Conservation (phyloP, 805 yeast species). For the Zygoascus bituminiphila region DNA sequence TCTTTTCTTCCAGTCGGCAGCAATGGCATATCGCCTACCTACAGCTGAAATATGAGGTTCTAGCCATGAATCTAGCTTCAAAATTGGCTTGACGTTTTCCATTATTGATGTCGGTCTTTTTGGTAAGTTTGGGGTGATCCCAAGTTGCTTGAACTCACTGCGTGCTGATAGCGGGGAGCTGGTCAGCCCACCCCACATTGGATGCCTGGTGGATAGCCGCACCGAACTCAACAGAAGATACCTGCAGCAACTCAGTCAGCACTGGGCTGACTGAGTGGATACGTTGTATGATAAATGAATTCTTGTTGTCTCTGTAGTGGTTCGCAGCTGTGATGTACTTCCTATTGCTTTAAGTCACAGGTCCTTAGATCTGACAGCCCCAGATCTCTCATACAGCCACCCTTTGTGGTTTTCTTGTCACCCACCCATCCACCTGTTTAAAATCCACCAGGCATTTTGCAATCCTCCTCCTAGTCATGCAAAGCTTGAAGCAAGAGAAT, state of each 20-base stretch:
- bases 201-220: neutral
- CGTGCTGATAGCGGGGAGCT: neutral
- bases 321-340: too few species aligned
- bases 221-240: too few species aligned
- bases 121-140: neutral
- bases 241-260: neutral
- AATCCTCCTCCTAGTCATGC: neutral
- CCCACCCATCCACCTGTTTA: neutral
- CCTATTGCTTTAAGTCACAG: too few species aligned
- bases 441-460: neutral
- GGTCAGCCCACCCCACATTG: neutral
- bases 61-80: conserved; percentile 73
- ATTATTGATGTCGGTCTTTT: too few species aligned
- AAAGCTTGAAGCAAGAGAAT: too few species aligned
- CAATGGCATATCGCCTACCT: conserved; percentile 56
- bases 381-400: too few species aligned
- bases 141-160: neutral
- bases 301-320: too few species aligned
- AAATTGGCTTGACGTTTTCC: conserved; percentile 3
- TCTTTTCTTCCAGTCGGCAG: conserved; percentile 52
- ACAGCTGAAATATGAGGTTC: conserved; percentile 67
- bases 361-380: too few species aligned
- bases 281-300: too few species aligned
- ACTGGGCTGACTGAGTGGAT: too few species aligned
- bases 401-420: too few species aligned